A percentile compares a stretch with the other conserved stretches of the same genome.
Evolutionary conservation across 2,329 filamentous ascomycete species (phyloP).

Genomic region (Hypoxylon rubiginosum): DNA sequence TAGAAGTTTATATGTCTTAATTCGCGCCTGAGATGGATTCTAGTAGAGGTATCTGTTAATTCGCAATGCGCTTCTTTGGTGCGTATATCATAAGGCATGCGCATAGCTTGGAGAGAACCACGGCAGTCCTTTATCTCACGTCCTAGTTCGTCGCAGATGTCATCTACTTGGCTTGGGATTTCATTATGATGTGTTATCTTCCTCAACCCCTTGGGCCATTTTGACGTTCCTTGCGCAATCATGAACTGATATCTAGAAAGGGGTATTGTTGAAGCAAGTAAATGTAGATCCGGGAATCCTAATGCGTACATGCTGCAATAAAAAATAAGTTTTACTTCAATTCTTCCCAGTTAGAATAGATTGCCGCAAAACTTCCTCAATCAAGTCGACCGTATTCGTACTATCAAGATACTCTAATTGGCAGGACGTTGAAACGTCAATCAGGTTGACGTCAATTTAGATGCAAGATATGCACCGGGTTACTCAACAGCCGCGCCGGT

Average conservation of each 20-base stretch:
- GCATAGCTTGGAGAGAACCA: not conserved
- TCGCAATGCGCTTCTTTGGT: too few species aligned
- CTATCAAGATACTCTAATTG: conserved; percentile 18
- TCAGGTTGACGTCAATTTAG: conserved; percentile 20
- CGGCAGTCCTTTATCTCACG: not conserved
- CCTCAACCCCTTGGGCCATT: not conserved
- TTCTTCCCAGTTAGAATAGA: not conserved
- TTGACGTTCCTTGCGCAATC: not conserved
- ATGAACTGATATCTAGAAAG: not conserved
- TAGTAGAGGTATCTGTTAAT: too few species aligned
- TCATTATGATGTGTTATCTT: not conserved
- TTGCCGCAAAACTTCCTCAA: conserved; percentile 1
- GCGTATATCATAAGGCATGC: too few species aligned
- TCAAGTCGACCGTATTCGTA: conserved; percentile 29
- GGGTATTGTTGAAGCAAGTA: not conserved
- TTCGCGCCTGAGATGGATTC: too few species aligned
- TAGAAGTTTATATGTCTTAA: too few species aligned
- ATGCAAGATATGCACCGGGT: conserved; percentile 23
- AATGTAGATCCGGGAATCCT: not conserved
- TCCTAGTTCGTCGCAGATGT: not conserved
- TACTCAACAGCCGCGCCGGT: conserved; percentile 10
- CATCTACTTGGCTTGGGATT: not conserved
- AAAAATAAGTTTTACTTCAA: not conserved
- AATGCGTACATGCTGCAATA: not conserved
- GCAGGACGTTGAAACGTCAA: conserved; percentile 10